Evolutionary conservation across 2,329 filamentous ascomycete genomes (phyloP).

Genomic region (Xylaria multiplex): DNA sequence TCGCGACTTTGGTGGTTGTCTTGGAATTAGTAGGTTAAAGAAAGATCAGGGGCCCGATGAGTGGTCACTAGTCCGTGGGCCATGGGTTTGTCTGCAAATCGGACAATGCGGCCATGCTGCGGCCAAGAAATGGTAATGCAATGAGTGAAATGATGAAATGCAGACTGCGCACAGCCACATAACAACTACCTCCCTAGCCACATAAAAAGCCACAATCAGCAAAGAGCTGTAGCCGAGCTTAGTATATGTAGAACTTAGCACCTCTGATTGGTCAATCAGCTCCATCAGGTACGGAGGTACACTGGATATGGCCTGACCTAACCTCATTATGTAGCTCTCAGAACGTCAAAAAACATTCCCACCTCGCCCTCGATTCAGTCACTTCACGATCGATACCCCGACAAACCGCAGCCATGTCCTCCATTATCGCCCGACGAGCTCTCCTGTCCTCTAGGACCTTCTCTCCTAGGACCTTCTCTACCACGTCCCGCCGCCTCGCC

Average conservation of each 20-base stretch:
- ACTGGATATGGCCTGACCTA: constrained; percentile 33
- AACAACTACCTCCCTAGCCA: too few species aligned
- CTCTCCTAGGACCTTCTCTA: constrained; percentile 57
- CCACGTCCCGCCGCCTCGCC: constrained; percentile 62
- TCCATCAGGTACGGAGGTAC: constrained; percentile 14
- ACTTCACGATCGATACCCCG: constrained; percentile 25
- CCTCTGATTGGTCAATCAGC: constrained; percentile 35
- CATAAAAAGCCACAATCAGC: too few species aligned
- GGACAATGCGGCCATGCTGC: constrained; percentile 3
- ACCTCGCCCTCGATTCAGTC: constrained; percentile 16
- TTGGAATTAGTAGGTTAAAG: constrained; percentile 15
- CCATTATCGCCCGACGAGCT: constrained; percentile 63
- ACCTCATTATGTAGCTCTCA: constrained; percentile 7
- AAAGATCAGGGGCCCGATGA: constrained; percentile 14
- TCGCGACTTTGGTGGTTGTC: constrained; percentile 33
- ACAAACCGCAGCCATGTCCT: constrained; percentile 60
- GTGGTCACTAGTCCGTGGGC: not conserved
- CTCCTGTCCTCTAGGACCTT: constrained; percentile 41
- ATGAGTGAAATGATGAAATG: too few species aligned
- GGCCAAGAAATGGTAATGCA: constrained; percentile 4
- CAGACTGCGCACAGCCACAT: too few species aligned
- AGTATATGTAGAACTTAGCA: not conserved
- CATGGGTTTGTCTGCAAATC: not conserved
- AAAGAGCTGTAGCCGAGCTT: too few species aligned
- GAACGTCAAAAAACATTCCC: constrained; percentile 23